phyloP scores from a whole-genome alignment of 768 basidiomycete species.

The Hygrocybe punicea region DNA sequence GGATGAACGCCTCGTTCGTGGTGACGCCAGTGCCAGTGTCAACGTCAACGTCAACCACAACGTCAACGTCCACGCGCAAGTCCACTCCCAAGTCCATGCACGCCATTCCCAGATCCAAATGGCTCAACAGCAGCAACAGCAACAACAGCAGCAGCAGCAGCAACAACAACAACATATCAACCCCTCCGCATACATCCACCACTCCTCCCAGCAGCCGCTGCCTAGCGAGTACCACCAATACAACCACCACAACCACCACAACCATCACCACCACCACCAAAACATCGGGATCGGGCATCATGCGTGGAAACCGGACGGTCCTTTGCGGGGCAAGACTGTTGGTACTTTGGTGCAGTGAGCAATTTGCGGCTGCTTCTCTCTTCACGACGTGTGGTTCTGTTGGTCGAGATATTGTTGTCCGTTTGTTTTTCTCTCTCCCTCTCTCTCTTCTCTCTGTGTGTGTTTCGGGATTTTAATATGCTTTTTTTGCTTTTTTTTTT shows the following conservation, averaged over 20 bases:
- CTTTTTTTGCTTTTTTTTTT: too few relatives aligned
- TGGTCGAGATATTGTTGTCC: not conserved
- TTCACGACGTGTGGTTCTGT: not conserved
- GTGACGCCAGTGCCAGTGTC: too few relatives aligned
- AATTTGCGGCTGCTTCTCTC: not conserved
- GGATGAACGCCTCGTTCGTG: slow-evolving; percentile 34
- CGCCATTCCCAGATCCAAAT: not conserved
- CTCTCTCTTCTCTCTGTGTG: not conserved
- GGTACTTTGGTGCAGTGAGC: slow-evolving; percentile 38
- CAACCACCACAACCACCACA: slow-evolving; percentile 32
- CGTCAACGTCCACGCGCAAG: too few relatives aligned
- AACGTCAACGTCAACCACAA: too few relatives aligned
- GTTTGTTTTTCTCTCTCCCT: not conserved
- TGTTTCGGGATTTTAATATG: too few relatives aligned
- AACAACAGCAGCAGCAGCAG: slow-evolving; percentile 18
- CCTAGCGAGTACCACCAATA: slow-evolving; percentile 42
- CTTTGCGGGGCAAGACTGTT: slow-evolving; percentile 39
- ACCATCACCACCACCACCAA: slow-evolving; percentile 40
- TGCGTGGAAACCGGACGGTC: slow-evolving; percentile 47
- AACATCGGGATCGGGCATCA: slow-evolving; percentile 37
- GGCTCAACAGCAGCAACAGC: not conserved
- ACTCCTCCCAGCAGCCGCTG: slow-evolving; percentile 39
- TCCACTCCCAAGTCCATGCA: too few relatives aligned
- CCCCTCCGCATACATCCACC: slow-evolving; percentile 40
- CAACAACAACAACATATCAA: slow-evolving; percentile 28